phyloP scores from a whole-genome alignment of 2,329 filamentous ascomycete genomes.

The Pseudopithomyces chartarum region DNA sequence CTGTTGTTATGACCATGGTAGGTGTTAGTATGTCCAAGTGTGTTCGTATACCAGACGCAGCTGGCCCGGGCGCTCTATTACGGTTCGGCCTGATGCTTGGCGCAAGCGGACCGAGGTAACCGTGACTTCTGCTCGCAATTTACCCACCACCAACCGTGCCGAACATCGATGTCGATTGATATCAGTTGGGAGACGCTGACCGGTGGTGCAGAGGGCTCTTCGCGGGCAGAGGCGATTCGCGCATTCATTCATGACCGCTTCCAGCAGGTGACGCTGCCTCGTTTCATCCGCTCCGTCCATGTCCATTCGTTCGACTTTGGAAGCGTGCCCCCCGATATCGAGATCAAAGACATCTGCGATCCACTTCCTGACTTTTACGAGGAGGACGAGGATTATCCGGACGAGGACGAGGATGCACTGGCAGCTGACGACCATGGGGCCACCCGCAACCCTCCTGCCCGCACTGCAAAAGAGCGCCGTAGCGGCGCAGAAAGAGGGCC shows the following conservation, averaged over 20 bases:
- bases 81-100: constrained; percentile 16
- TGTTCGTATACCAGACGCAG: not conserved
- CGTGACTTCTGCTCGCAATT: constrained; percentile 21
- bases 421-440: constrained; percentile 23
- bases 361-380: constrained; percentile 97
- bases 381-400: constrained; percentile 69
- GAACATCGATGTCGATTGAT: constrained; percentile 83
- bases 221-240: constrained; percentile 83
- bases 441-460: constrained; percentile 34
- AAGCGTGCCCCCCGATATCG: constrained; percentile 77
- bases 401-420: constrained; percentile 54
- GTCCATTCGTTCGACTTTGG: constrained; percentile 96
- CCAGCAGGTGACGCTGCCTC: constrained; percentile 85
- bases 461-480: constrained; percentile 40
- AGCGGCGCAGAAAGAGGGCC: constrained; percentile 26
- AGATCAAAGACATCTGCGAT: constrained; percentile 96
- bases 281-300: constrained; percentile 95
- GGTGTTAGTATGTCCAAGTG: constrained; percentile 11
- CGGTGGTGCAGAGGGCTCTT: constrained; percentile 82
- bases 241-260: constrained; percentile 96
- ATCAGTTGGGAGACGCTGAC: constrained; percentile 96
- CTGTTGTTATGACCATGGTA: constrained; percentile 8
- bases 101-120: constrained; percentile 8
- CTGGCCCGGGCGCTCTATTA: constrained; percentile 9
- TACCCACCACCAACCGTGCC: constrained; percentile 31